Evolutionary conservation across 139 green algal genomes (phyloP), one percentile per base, ranked within the genome.

Genomic region (Desmodesmus armatus): DNA sequence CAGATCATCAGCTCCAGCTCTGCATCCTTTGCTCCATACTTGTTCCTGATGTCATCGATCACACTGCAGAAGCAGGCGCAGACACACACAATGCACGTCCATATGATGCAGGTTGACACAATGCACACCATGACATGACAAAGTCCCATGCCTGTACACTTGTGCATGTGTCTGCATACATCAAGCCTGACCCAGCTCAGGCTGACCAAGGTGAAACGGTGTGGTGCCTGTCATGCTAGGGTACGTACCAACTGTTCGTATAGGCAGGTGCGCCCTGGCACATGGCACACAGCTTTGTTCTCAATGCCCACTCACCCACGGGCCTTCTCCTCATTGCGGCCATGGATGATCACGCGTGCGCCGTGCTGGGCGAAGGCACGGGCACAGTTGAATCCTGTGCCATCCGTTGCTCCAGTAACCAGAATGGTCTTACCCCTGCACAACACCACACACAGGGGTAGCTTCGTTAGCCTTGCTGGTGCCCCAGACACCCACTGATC

Each of bases 401-500:
- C 86, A 77, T 89, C 86, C 13, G 80, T 89, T 39, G 86, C 86
- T 41, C 86, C 86, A 40, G 83, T 89, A 0, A 89, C 86, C 33
- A 84, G 29, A 13, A 89, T 84, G 21, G 86, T 89, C 80, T 75
- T 79, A 25, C 86, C 86, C 58, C 58, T 39, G 11, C 29, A 71
- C 31, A 71, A 33, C 31, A 71, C 25, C 40, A 6, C 29, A 71
- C 29, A 33, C 31, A 43, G 29, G 6, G 6, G 63, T 15, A 15
- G 9, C 55, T 65, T 9, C n/a, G 55, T 9, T 31, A 9, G 55
- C 21, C 55, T 65, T 27, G 55, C 55, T 31, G 55, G n/a, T n/a
- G n/a, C n/a, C n/a, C n/a, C 55, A 65, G 55, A 31, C 0, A n/a
- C 5, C 55, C 21, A 65, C 6, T 31, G 55, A 5, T 9, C 55